Evolutionary conservation across 2,329 filamentous ascomycete genomes (phyloP).

Genomic region (Harringtonia lauricola): DNA sequence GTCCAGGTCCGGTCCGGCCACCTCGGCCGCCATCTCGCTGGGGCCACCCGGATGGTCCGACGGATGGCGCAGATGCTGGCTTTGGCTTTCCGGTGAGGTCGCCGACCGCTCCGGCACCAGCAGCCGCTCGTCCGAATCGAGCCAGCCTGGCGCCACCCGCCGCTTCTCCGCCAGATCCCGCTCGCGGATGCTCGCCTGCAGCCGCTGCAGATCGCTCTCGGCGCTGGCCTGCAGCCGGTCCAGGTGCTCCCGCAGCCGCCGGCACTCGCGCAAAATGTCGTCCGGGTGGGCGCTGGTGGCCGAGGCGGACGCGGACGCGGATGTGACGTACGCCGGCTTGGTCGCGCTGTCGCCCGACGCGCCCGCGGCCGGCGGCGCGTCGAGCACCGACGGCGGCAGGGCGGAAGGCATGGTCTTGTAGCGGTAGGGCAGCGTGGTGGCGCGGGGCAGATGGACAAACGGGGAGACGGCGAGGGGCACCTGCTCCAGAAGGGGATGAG

Average conservation of each 20-base stretch:
- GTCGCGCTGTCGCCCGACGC: too few relatives aligned
- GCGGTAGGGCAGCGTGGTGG: slow-evolving; percentile 87
- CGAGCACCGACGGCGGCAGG: slow-evolving; percentile 58
- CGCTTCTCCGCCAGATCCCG: slow-evolving; percentile 71
- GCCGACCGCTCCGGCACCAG: slow-evolving; percentile 51
- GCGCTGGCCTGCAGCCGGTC: slow-evolving; percentile 57
- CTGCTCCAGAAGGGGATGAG: slow-evolving; percentile 83
- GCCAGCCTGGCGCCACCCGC: slow-evolving; percentile 67
- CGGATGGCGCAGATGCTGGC: slow-evolving; percentile 6
- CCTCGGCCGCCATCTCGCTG: slow-evolving; percentile 11
- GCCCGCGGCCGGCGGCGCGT: slow-evolving; percentile 17
- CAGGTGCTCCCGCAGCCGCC: slow-evolving; percentile 66
- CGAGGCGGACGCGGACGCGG: slow-evolving; percentile 61
- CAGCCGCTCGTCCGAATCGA: slow-evolving; percentile 61
- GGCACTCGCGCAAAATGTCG: slow-evolving; percentile 74
- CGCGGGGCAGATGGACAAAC: slow-evolving; percentile 80
- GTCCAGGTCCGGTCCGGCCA: slow-evolving; percentile 9
- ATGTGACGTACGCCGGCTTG: slow-evolving; percentile 65
- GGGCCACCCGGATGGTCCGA: neutral
- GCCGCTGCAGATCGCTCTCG: slow-evolving; percentile 52
- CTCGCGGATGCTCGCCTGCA: slow-evolving; percentile 55
- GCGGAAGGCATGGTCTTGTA: slow-evolving; percentile 85
- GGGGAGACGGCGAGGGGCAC: slow-evolving; percentile 89
- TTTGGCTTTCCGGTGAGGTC: slow-evolving; percentile 23
- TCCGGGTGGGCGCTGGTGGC: slow-evolving; percentile 79